phyloP scores from a whole-genome alignment of 2,329 filamentous ascomycete species.

The Pseudogymnoascus sp. region DNA sequence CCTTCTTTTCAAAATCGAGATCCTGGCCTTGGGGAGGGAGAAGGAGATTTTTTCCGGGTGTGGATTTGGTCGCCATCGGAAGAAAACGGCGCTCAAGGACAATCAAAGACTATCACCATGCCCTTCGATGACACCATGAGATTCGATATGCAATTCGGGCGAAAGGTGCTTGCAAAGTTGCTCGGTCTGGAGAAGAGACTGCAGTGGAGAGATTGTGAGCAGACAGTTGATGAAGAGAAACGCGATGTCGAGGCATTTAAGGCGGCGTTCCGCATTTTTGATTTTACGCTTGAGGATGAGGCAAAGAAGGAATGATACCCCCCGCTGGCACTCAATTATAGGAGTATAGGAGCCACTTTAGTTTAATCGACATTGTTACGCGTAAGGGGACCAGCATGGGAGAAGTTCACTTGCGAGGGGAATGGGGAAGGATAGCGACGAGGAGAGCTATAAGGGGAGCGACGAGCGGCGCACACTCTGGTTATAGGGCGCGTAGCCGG shows the following conservation, averaged over 20 bases:
- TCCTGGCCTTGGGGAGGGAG: slow-evolving; percentile 44
- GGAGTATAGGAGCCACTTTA: background rate
- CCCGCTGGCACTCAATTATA: background rate
- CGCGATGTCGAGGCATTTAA: slow-evolving; percentile 75
- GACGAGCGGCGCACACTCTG: background rate
- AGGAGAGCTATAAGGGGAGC: background rate
- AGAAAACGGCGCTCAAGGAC: slow-evolving; percentile 36
- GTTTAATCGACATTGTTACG: background rate
- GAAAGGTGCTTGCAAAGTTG: slow-evolving; percentile 82
- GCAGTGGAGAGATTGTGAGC: slow-evolving; percentile 78
- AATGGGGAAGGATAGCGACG: background rate
- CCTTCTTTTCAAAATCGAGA: slow-evolving; percentile 45
- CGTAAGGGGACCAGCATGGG: background rate
- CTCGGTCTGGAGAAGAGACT: slow-evolving; percentile 71
- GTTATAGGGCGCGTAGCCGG: too few species aligned
- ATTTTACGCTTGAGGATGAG: slow-evolving; percentile 48
- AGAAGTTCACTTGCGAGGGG: background rate
- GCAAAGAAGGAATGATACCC: slow-evolving; percentile 7
- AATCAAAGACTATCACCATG: slow-evolving; percentile 66
- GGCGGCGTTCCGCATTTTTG: slow-evolving; percentile 73
- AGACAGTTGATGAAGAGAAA: slow-evolving; percentile 71
- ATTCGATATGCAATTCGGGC: slow-evolving; percentile 87
- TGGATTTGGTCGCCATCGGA: slow-evolving; percentile 61
- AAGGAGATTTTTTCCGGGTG: slow-evolving; percentile 69
- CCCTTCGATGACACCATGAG: slow-evolving; percentile 63